Evolutionary conservation across 371 early-diverging fungal species (phyloP).

Genomic region (Mucor mucedo): DNA sequence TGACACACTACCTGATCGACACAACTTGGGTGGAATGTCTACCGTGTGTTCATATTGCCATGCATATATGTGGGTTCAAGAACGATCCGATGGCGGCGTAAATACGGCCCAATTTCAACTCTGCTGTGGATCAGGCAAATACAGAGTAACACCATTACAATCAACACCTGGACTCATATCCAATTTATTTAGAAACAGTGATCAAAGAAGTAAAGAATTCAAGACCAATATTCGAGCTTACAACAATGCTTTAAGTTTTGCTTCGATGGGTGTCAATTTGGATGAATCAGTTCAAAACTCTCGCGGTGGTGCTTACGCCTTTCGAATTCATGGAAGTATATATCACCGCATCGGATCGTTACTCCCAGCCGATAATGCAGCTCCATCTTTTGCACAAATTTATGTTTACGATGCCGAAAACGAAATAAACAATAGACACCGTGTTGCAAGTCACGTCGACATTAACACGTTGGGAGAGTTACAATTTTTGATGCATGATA

Average conservation of each 20-base stretch:
- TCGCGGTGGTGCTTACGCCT: conserved; percentile 12
- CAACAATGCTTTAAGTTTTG: conserved; percentile 23
- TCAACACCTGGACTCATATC: background rate
- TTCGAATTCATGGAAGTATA: conserved; percentile 21
- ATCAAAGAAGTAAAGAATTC: background rate
- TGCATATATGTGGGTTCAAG: conserved; percentile 15
- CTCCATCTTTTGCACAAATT: conserved; percentile 14
- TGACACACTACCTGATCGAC: no score
- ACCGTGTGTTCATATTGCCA: no score
- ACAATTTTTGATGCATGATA: no score
- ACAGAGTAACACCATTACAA: background rate
- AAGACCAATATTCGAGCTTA: conserved; percentile 18
- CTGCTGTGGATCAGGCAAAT: conserved; percentile 4
- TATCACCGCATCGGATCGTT: no score
- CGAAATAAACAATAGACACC: conserved; percentile 7
- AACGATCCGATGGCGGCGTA: background rate
- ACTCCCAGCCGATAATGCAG: background rate
- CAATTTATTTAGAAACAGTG: background rate
- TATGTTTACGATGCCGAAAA: conserved; percentile 22
- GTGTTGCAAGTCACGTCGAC: no score
- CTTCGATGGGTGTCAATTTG: conserved; percentile 22
- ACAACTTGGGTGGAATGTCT: no score
- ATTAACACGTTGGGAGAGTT: no score
- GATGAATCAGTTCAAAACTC: conserved; percentile 8
- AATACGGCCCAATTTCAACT: background rate